A percentile compares a stretch with the other conserved stretches of the same genome.
These are phyloP conservation scores for Trichoderma polysporum DNA, from an alignment of 2,329 filamentous ascomycete genomes.

Conservation along the genomic window DNA sequence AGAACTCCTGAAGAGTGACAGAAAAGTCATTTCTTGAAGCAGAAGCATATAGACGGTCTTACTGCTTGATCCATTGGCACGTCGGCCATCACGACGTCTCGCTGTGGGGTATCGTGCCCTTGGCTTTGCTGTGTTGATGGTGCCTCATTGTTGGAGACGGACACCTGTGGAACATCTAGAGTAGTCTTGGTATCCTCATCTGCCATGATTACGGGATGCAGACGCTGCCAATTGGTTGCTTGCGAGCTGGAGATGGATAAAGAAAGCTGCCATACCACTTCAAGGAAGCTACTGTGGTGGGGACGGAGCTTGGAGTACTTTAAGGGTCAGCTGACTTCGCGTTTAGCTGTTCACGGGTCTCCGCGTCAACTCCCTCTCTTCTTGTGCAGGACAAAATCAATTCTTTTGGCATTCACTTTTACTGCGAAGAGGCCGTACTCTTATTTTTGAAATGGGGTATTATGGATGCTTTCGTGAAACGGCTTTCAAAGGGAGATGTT, in stretches of 20 bases:
- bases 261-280: slow-evolving; percentile 10
- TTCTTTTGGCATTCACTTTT: neutral
- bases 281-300: slow-evolving; percentile 1
- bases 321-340: slow-evolving; percentile 42
- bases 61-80: slow-evolving; percentile 43
- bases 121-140: slow-evolving; percentile 23
- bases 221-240: slow-evolving; percentile 9
- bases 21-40: neutral
- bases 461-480: slow-evolving; percentile 43
- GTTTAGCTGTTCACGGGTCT: slow-evolving; percentile 26
- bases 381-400: neutral
- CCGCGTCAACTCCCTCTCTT: slow-evolving; percentile 19
- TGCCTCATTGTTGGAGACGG: slow-evolving; percentile 26
- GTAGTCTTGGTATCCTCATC: slow-evolving; percentile 29
- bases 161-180: slow-evolving; percentile 26
- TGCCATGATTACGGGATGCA: slow-evolving; percentile 29
- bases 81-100: slow-evolving; percentile 47
- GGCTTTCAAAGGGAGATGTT: slow-evolving; percentile 27
- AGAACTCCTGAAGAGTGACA: neutral
- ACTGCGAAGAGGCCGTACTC: neutral
- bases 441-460: slow-evolving; percentile 15
- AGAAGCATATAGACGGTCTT: slow-evolving; percentile 23
- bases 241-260: neutral
- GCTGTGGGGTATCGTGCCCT: slow-evolving; percentile 30
- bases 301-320: neutral